These are phyloP conservation scores for Saccharomyces mikatae DNA, from an alignment of 805 yeast species.

Conservation along the genomic window DNA sequence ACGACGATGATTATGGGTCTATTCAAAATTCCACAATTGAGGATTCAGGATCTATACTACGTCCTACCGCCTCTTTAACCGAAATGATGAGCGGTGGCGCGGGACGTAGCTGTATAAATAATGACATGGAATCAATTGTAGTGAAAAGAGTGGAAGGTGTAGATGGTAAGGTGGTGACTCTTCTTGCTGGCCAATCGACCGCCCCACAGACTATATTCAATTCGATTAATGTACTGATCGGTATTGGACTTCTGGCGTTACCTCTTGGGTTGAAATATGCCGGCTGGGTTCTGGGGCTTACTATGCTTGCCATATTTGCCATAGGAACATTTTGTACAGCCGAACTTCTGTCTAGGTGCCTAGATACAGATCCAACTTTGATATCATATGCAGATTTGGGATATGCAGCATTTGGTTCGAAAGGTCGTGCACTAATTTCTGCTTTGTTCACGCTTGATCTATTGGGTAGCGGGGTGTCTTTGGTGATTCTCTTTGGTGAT, in stretches of 20 bases:
- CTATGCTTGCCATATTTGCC: slow-evolving; percentile 54
- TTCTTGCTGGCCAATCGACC: slow-evolving; percentile 75
- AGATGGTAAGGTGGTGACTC: slow-evolving; percentile 63
- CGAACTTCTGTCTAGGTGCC: slow-evolving; percentile 57
- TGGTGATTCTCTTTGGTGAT: slow-evolving; percentile 78
- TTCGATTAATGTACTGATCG: slow-evolving; percentile 67
- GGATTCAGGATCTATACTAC: slow-evolving; percentile 23
- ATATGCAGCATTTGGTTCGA: slow-evolving; percentile 72
- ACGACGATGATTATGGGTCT: slow-evolving; percentile 39
- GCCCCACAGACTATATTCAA: slow-evolving; percentile 71
- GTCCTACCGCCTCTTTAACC: slow-evolving; percentile 38
- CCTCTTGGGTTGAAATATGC: slow-evolving; percentile 62
- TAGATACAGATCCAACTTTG: slow-evolving; percentile 72
- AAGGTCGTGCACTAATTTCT: slow-evolving; percentile 68
- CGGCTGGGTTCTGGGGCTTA: slow-evolving; percentile 64
- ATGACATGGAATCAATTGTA: slow-evolving; percentile 43
- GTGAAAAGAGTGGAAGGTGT: slow-evolving; percentile 58
- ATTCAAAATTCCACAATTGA: slow-evolving; percentile 24
- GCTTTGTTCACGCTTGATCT: slow-evolving; percentile 68
- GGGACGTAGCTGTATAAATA: slow-evolving; percentile 26
- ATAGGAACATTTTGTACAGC: slow-evolving; percentile 71
- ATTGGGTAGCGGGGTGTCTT: slow-evolving; percentile 72
- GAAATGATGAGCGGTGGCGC: slow-evolving; percentile 34
- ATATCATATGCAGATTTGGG: slow-evolving; percentile 88
- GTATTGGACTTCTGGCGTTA: slow-evolving; percentile 65